Evolutionary conservation across 352 stramenopile species (phyloP).

Genomic region (Phytophthora tubulina): DNA sequence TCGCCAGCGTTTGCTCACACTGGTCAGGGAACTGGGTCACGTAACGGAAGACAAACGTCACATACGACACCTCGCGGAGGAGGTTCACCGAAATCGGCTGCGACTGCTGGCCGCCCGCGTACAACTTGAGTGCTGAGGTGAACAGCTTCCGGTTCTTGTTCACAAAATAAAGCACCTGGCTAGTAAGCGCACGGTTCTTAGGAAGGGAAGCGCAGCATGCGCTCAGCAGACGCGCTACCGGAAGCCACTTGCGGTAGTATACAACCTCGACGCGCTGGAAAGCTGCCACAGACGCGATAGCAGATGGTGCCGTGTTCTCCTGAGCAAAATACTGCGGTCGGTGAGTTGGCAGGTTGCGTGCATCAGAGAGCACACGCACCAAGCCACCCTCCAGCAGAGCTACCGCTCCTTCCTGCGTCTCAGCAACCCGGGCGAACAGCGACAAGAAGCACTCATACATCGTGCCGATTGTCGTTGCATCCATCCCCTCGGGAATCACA

Average conservation of each 20-base stretch:
- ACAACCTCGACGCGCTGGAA: conserved; percentile 71
- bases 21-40: conserved; percentile 78
- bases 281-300: conserved; percentile 46
- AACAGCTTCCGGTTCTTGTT: conserved; percentile 79
- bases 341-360: conserved; percentile 71
- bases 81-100: conserved; percentile 63
- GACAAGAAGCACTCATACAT: conserved; percentile 89
- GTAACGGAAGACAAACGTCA: conserved; percentile 86
- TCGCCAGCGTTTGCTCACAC: conserved; percentile 65
- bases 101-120: conserved; percentile 30
- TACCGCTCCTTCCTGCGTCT: conserved; percentile 69
- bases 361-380: conserved; percentile 69
- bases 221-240: conserved; percentile 70
- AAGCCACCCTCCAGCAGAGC: conserved; percentile 79
- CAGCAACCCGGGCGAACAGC: conserved; percentile 73
- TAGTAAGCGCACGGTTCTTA: conserved; percentile 71
- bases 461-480: conserved; percentile 74
- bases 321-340: conserved; percentile 68
- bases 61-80: conserved; percentile 77
- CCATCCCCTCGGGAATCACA: conserved; percentile 58
- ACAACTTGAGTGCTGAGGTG: conserved; percentile 71
- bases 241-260: conserved; percentile 85
- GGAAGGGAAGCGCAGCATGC: conserved; percentile 69
- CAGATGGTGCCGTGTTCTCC: conserved; percentile 42
- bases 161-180: conserved; percentile 70